phyloP scores from a whole-genome alignment of 805 yeast genomes.

The Spathaspora hagerdaliae region DNA sequence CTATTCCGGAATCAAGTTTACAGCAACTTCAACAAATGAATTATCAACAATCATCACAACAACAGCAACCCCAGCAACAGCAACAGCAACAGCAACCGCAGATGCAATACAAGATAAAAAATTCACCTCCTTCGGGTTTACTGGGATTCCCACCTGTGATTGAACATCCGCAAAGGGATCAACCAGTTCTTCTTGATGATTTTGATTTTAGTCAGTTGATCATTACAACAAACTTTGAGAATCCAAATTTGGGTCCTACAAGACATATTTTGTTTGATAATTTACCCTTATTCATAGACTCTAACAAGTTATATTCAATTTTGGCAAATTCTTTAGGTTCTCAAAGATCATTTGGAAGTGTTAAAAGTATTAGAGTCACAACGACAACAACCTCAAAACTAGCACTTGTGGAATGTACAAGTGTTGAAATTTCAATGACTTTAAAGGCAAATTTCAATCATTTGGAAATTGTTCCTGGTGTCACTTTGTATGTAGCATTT shows the following conservation, averaged over 20 bases:
- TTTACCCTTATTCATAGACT: constrained; percentile 68
- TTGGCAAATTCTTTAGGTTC: constrained; percentile 18
- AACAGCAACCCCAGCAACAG: constrained; percentile 10
- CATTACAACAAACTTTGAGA: constrained; percentile 70
- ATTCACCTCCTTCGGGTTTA: constrained; percentile 1
- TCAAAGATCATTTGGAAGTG: constrained; percentile 12
- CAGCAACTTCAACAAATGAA: constrained; percentile 11
- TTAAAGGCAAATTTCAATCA: constrained; percentile 79
- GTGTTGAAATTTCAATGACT: constrained; percentile 70
- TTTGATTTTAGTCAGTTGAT: constrained; percentile 55
- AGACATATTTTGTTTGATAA: constrained; percentile 75
- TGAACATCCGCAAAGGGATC: background rate
- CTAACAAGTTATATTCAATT: constrained; percentile 30
- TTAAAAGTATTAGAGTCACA: constrained; percentile 16
- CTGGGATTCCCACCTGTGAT: constrained; percentile 7
- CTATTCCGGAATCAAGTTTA: constrained; percentile 14
- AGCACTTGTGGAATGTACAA: constrained; percentile 64
- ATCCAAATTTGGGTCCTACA: constrained; percentile 69
- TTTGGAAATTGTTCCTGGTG: constrained; percentile 77
- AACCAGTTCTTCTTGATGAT: constrained; percentile 46
- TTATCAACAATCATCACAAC: constrained; percentile 5
- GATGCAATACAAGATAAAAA: constrained; percentile 5
- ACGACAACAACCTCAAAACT: constrained; percentile 18
- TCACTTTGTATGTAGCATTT: constrained; percentile 73
- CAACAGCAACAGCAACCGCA: constrained; percentile 4